Base-by-base conservation (phyloP, 2,329 filamentous ascomycete genomes). In the Dothideomycetes sp. region DNA sequence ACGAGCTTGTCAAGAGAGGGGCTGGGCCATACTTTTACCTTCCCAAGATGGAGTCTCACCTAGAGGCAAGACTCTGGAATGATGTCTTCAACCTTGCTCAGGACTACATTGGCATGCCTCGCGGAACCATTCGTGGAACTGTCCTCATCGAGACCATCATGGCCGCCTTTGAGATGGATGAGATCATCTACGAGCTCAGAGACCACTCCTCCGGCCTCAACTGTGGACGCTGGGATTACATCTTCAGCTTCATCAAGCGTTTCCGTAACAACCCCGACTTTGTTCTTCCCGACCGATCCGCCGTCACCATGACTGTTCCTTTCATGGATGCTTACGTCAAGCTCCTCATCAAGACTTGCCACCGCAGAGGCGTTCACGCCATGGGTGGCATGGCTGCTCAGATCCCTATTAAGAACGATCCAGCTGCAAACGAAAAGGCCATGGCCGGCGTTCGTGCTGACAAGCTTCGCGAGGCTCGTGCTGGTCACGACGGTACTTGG, bases 161-260 rank as follows among this genome's bases (percentile, higher is more conserved):
- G 32, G 91, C 91, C 31, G 91, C 89, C 12, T 98, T 98, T 57
- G 91, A 98, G 73, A 98, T 98, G 91, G 91, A 98, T 55, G 91
- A 98, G 78, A 96, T 98, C 66, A 96, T 98, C 67, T 98, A 95
- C 65, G 91, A 96, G 70, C 81, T 98, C 51, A 83, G 91, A 45
- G 89, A 96, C 59, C 91, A 98, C 72, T 89, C 81, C 62, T 83
- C 89, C 5, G 91, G 91, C 35, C 77, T 98, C 57, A 98, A 98
- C 78, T 96, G 91, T 65, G 91, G 91, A 49, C 83, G 91, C 52
- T 98, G 91, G 91, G 91, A 98, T 61, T 98, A 98, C 73, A 96
- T 98, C 68, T 98, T 98, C 75, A 91, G 83, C 62, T 86, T 89
- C 58, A 96, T 98, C 73, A 98, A 98, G 77, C 94, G 94, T 66